Conservation (phyloP, 2,329 filamentous ascomycete genomes). For the Sporothrix globosa region DNA sequence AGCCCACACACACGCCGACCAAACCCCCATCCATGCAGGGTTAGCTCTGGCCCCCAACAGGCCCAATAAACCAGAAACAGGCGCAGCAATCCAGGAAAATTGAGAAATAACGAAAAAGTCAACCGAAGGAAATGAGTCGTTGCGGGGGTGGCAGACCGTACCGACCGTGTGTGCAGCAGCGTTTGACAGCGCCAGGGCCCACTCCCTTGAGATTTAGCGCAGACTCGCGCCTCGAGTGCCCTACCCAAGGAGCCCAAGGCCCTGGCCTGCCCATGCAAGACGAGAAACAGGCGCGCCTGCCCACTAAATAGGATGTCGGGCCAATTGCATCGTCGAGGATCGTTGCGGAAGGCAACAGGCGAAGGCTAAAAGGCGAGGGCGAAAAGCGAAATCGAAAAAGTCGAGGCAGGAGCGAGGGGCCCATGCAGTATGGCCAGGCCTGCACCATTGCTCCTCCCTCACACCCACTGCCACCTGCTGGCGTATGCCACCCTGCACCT, state of each 20-base stretch:
- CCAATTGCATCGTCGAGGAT: conserved; percentile 8
- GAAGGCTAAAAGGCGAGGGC: neutral
- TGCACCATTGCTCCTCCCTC: neutral
- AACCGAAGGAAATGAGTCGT: neutral
- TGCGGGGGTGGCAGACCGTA: conserved; percentile 19
- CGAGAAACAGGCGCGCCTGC: conserved; percentile 10
- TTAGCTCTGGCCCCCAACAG: conserved; percentile 23
- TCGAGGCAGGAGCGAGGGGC: conserved; percentile 3
- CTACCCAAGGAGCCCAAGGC: no score
- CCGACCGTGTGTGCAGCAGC: conserved; percentile 15
- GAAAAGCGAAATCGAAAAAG: neutral
- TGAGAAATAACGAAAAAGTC: neutral
- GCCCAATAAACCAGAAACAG: conserved; percentile 1
- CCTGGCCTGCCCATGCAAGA: neutral
- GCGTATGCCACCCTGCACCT: neutral
- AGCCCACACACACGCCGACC: neutral
- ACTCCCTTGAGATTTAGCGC: conserved; percentile 18
- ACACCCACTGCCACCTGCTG: neutral
- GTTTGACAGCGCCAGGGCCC: neutral
- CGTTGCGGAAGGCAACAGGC: no score
- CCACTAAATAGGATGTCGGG: neutral
- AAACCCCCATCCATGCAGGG: conserved; percentile 3
- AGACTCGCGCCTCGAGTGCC: conserved; percentile 9
- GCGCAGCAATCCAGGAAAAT: conserved; percentile 7
- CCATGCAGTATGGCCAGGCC: neutral